These are phyloP conservation scores for Xylaria multiplex DNA, from an alignment of 2,329 filamentous ascomycete species.

Conservation along the genomic window DNA sequence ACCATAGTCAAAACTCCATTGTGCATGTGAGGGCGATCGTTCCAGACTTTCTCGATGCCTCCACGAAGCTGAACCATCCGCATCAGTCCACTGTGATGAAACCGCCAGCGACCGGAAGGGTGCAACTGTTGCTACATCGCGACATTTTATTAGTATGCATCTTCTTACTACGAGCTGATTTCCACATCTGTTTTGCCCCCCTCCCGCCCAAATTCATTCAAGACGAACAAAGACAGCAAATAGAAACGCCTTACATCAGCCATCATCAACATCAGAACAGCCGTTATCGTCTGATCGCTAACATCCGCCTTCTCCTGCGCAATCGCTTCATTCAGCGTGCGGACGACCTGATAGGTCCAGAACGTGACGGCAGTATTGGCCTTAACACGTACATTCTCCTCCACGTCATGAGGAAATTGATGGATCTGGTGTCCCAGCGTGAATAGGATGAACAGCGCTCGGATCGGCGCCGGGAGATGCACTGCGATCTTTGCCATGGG, in stretches of 20 bases:
- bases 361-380: constrained; percentile 38
- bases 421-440: constrained; percentile 39
- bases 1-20: constrained; percentile 37
- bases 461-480: constrained; percentile 33
- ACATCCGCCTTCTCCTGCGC: constrained; percentile 35
- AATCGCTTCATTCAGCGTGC: constrained; percentile 47
- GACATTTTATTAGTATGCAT: constrained; percentile 12
- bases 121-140: constrained; percentile 32
- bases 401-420: constrained; percentile 28
- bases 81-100: constrained; percentile 47
- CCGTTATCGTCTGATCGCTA: constrained; percentile 44
- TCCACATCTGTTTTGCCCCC: not conserved
- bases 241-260: constrained; percentile 44
- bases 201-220: not conserved
- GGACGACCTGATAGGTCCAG: constrained; percentile 46
- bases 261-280: constrained; percentile 46
- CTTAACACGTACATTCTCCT: constrained; percentile 12
- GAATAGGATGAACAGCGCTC: constrained; percentile 39
- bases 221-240: not conserved
- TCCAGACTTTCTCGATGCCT: constrained; percentile 40
- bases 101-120: constrained; percentile 44
- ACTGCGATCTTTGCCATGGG: constrained; percentile 29
- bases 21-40: constrained; percentile 32
- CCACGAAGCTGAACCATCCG: constrained; percentile 47
- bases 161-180: not conserved